Evolutionary conservation across 164 flowering plant genomes (phyloP), one percentile per base, ranked within the genome.

Genomic region (Malania oleifera): DNA sequence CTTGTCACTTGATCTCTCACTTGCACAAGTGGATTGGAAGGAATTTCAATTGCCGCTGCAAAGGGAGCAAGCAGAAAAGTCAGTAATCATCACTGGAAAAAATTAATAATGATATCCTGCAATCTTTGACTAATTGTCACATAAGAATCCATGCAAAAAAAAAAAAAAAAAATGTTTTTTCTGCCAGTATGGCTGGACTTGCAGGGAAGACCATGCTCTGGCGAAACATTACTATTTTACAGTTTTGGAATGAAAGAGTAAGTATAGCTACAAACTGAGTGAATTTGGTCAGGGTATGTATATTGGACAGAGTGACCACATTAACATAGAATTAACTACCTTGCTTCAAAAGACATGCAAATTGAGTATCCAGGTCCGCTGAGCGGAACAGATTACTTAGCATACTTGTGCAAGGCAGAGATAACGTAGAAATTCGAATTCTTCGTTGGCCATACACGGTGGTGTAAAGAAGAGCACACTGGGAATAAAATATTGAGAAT

Each of bases 401-500:
- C 67, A 77, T 77, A 60, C 76, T 79, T 35, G 99, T 86, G 76
- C 96, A 88, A 7, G 96, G 83, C 62, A 95, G 79, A 31, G 99
- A 95, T 43, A 95, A 74, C 34, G 86, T 91, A 40, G 77, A 74
- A 60, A 95, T 87, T n/a, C 99, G 84, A 54, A 95, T 95, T 75
- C 97, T 86, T 86, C 99, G 80, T 84, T 95, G 89, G 44, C 99
- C 99, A 73, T 82, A 82, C 17, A 88, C 71, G 40, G 97, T 95
- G 56, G 99, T 95, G 74, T 95, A 95, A 34, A 95, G 90, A 77
- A 95, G 95, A n/a, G 99, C 99, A 72, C 96, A 91, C 99, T 95
- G 76, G 51, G 59, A 11, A 20, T 6, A 26, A 20, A 34, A 54
- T 3, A 59, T n/a, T 12, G 31, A 8, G 31, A 39, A 15, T 8